Percentiles rank a stretch among this genome's conserved stretches.
Conservation (phyloP, 495 filamentous ascomycete species). For the Daldinia bambusicola region DNA sequence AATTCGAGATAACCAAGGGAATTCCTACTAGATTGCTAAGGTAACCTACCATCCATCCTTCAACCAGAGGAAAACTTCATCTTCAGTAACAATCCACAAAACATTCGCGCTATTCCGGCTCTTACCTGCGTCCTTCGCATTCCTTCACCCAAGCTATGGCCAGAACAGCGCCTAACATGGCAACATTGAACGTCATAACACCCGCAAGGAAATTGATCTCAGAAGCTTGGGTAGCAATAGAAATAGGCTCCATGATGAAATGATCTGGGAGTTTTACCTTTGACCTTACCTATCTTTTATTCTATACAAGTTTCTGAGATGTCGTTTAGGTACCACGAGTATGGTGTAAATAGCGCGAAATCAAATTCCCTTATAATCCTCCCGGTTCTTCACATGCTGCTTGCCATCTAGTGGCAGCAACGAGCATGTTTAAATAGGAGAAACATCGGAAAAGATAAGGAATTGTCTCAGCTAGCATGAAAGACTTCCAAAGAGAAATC, state of each 20-base stretch:
- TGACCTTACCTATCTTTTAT: not conserved
- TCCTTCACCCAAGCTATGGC: slow-evolving; percentile 8
- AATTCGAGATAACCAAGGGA: not conserved
- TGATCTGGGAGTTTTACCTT: not conserved
- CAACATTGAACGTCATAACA: slow-evolving; percentile 22
- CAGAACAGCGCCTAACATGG: slow-evolving; percentile 21
- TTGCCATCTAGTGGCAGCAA: not conserved
- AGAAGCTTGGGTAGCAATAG: not conserved
- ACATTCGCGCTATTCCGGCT: not conserved
- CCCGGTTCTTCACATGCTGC: not conserved
- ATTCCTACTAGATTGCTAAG: not conserved
- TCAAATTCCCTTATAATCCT: not conserved
- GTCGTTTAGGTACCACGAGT: not conserved
- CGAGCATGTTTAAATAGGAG: not conserved
- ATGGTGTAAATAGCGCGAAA: not conserved
- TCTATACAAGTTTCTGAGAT: not conserved
- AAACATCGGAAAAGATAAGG: not conserved
- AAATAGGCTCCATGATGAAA: slow-evolving; percentile 18
- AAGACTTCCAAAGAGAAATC: not conserved
- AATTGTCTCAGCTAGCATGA: not conserved
- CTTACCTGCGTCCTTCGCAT: not conserved
- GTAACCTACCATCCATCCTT: not conserved
- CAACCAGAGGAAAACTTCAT: not conserved
- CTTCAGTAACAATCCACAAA: not conserved
- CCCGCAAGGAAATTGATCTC: slow-evolving; percentile 33